Percentiles rank a stretch among this genome's conserved stretches.
Evolutionary conservation across 2,329 filamentous ascomycete genomes (phyloP).

Genomic region (Saccharata proteae): DNA sequence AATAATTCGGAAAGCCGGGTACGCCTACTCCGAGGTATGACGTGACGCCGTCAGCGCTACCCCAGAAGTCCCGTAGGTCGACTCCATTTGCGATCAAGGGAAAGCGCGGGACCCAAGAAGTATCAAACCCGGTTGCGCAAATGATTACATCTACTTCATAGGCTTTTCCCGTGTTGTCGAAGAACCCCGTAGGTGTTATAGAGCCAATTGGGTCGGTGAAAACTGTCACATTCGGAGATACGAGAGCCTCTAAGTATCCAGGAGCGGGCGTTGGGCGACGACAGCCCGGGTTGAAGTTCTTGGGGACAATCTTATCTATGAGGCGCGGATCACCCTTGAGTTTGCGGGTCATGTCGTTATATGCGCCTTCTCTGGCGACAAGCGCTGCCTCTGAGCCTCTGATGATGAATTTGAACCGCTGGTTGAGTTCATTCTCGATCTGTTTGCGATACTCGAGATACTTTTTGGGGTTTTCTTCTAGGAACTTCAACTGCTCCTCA

Average conservation of each 20-base stretch:
- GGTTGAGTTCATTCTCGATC: conserved; percentile 39
- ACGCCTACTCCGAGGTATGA: conserved; percentile 28
- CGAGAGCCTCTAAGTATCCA: conserved; percentile 21
- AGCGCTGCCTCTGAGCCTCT: conserved; percentile 28
- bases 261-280: conserved; percentile 21
- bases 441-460: conserved; percentile 37
- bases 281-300: conserved; percentile 19
- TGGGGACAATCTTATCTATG: conserved; percentile 33
- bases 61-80: too few species aligned
- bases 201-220: conserved; percentile 14
- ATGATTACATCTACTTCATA: conserved; percentile 22
- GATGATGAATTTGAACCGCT: conserved; percentile 41
- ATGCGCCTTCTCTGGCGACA: conserved; percentile 18
- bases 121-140: conserved; percentile 22
- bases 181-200: conserved; percentile 18
- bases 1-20: conserved; percentile 33
- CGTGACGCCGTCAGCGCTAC: too few species aligned
- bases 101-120: conserved; percentile 16
- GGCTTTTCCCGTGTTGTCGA: conserved; percentile 17
- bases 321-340: conserved; percentile 27
- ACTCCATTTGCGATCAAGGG: too few species aligned
- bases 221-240: conserved; percentile 17
- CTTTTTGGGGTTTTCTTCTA: conserved; percentile 29
- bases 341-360: conserved; percentile 28
- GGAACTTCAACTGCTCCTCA: conserved; percentile 26